Percentiles rank a stretch among this genome's conserved stretches.
Evolutionary conservation across 2,329 filamentous ascomycete species (phyloP).

Genomic region (Pezizomycotina sp.): DNA sequence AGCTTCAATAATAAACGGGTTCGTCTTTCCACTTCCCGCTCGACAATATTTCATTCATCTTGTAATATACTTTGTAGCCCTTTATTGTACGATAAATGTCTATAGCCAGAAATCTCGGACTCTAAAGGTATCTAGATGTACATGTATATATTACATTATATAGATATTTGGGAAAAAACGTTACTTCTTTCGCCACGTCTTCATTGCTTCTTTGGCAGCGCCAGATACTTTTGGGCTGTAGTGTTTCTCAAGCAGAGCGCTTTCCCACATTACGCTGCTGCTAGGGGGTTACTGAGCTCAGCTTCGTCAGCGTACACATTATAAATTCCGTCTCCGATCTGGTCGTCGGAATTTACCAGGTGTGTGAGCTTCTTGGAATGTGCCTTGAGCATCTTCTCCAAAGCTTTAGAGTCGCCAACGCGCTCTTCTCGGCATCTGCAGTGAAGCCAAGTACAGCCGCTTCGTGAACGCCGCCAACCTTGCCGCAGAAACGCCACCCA

Average conservation of each 20-base stretch:
- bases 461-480: conserved; percentile 84
- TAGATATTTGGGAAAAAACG: no score
- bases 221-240: conserved; percentile 77
- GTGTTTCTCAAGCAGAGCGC: conserved; percentile 52
- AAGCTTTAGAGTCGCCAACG: conserved; percentile 61
- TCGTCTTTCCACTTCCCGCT: no score
- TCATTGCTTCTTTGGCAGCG: conserved; percentile 52
- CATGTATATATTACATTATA: no score
- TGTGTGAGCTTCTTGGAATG: conserved; percentile 67
- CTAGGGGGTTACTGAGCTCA: conserved; percentile 15
- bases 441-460: conserved; percentile 61
- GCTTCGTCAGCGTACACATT: conserved; percentile 13
- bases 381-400: conserved; percentile 54
- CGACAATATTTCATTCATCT: no score
- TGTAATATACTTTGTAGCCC: no score
- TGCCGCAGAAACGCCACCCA: conserved; percentile 35
- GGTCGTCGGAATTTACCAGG: conserved; percentile 79
- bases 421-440: conserved; percentile 88
- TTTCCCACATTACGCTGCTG: conserved; percentile 14
- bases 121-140: no score
- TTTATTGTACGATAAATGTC: no score
- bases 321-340: conserved; percentile 72
- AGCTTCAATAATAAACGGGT: no score
- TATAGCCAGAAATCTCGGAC: no score
- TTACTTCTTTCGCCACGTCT: no score